phyloP scores from a whole-genome alignment of 108 stramenopile genomes.

The Pelagomonas calceolata region DNA sequence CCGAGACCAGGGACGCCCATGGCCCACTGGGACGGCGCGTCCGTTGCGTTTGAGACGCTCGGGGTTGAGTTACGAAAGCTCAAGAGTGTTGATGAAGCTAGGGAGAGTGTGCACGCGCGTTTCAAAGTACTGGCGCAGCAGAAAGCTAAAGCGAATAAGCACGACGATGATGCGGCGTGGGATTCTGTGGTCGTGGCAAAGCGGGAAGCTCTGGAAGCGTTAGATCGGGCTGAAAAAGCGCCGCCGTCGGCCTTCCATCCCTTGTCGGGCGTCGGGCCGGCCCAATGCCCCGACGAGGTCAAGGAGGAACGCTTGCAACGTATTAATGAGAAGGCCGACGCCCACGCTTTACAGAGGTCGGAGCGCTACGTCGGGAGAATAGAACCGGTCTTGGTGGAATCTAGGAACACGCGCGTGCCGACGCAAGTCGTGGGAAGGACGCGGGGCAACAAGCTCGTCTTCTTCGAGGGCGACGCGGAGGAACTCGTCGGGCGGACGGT shows the following conservation, averaged over 20 bases:
- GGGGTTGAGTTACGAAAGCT: neutral
- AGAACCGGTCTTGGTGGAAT: slow-evolving; percentile 83
- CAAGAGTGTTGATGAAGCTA: neutral
- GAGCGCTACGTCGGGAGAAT: slow-evolving; percentile 76
- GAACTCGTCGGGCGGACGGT: slow-evolving; percentile 68
- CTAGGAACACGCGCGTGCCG: slow-evolving; percentile 54
- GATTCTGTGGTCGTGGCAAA: neutral
- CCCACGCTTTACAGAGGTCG: slow-evolving; percentile 76
- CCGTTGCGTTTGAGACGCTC: neutral
- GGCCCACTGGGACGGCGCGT: slow-evolving; percentile 18
- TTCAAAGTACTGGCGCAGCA: neutral
- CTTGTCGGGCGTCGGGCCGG: slow-evolving; percentile 63
- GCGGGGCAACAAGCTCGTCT: slow-evolving; percentile 76
- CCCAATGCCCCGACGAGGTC: slow-evolving; percentile 70
- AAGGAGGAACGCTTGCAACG: slow-evolving; percentile 74
- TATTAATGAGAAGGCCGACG: slow-evolving; percentile 68
- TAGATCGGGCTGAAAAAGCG: slow-evolving; percentile 61
- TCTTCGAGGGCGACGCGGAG: slow-evolving; percentile 71
- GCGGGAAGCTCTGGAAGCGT: neutral
- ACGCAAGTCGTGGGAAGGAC: slow-evolving; percentile 86
- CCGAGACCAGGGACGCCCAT: slow-evolving; percentile 26
- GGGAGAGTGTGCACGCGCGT: neutral
- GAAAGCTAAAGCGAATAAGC: neutral
- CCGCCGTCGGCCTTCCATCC: slow-evolving; percentile 71
- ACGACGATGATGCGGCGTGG: slow-evolving; percentile 5